These are phyloP conservation scores for Trebouxiophyceae sp. DNA, from an alignment of 163 green algal genomes.

Conservation along the genomic window DNA sequence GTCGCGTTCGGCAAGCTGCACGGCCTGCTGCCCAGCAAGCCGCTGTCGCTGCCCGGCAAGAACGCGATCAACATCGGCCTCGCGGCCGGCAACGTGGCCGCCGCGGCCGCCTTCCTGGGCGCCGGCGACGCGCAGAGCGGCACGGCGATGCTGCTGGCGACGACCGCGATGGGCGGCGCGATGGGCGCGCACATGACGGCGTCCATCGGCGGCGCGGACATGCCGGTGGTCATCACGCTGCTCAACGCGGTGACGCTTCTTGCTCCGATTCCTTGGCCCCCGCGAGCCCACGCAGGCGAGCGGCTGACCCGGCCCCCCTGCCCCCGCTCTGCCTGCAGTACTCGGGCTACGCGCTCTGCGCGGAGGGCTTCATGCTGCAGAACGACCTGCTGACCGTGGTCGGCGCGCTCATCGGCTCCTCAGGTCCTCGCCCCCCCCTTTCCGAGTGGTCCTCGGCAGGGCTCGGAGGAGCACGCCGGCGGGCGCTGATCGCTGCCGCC, in stretches of 20 bases:
- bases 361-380: slow-evolving; percentile 88
- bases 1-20: slow-evolving; percentile 91
- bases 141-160: slow-evolving; percentile 40
- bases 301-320: too few relatives aligned
- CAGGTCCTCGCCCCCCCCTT: too few relatives aligned
- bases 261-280: too few relatives aligned
- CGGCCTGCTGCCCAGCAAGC: slow-evolving; percentile 55
- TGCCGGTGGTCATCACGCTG: slow-evolving; percentile 89
- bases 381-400: slow-evolving; percentile 82
- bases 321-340: slow-evolving; percentile 4
- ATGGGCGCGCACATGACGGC: slow-evolving; percentile 81
- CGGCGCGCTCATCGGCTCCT: slow-evolving; percentile 85
- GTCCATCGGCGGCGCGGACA: slow-evolving; percentile 84
- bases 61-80: slow-evolving; percentile 73
- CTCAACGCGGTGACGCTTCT: slow-evolving; percentile 53
- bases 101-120: slow-evolving; percentile 45
- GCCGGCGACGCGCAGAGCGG: slow-evolving; percentile 41
- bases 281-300: too few relatives aligned
- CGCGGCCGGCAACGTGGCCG: slow-evolving; percentile 36
- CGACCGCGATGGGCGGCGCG: slow-evolving; percentile 49
- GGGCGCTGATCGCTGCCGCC: too few relatives aligned
- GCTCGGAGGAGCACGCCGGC: too few relatives aligned
- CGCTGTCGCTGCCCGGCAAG: slow-evolving; percentile 73
- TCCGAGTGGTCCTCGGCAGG: too few relatives aligned
- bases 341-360: slow-evolving; percentile 76